Base-by-base conservation (phyloP, 2,329 filamentous ascomycete genomes). In the Colletotrichum sp. region DNA sequence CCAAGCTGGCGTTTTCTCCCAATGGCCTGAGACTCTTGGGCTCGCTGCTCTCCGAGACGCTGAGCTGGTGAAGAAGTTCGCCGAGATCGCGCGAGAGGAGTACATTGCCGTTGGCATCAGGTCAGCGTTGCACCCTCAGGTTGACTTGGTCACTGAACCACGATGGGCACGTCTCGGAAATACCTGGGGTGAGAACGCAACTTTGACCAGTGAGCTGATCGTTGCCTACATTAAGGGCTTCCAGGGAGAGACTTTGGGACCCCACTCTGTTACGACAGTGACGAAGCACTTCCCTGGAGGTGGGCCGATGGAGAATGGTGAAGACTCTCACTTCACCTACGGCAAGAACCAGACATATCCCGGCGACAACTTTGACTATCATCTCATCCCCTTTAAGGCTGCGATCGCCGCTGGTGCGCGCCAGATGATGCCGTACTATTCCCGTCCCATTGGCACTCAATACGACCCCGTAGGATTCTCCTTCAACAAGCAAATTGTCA, bases 241-340 rank as follows among this genome's bases (percentile, higher is more conserved):
- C 64, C 87, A 88, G 30, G 87, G 86, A 0, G 82, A 85, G 3
- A 80, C 83, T 36, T 81, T 89, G n/a, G 88, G 88, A 0, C 77
- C 80, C 0, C 76, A 85, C 32, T 88, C 86, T 3, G 85, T 90
- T 5, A 85, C 84, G 2, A 87, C 88, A 0, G 85, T 89, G 3
- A 89, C 88, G 0, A 90, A 90, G 80, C 88, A 91, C 76, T 90
- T 91, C 78, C 88, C 89, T 0, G 89, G 89, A 6, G 87, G 85
- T 9, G 89, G 89, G 0, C 85, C 88, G 0, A 84, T 87, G 78
- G 81, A 88, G 72, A 81, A 88, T 63, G 89, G 89, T 24, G 87
- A 90, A 63, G 89, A 90, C 78, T 86, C 87, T 18, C 89, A 90
- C 71, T 90, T 90, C 75, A 80, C 80, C 1, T 90, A 90, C 72